These are phyloP conservation scores for Cylindrotheca fusiformis DNA, from an alignment of 108 stramenopile genomes.

Conservation along the genomic window DNA sequence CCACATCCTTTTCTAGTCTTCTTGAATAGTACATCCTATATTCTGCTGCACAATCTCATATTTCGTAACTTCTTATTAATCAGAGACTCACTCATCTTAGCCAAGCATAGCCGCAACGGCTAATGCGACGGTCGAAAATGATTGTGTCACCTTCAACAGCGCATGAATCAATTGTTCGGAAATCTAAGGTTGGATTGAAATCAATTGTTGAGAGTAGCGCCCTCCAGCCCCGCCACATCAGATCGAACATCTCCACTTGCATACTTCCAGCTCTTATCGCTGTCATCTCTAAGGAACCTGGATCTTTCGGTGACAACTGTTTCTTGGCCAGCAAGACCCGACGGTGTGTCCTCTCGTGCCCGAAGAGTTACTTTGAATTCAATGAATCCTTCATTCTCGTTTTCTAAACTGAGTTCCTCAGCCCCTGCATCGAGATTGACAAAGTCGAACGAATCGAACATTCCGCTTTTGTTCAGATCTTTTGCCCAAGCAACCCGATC, in stretches of 20 bases:
- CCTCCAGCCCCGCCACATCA: conserved; percentile 53
- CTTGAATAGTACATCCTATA: too few relatives aligned
- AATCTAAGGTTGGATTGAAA: too few relatives aligned
- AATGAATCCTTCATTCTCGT: conserved; percentile 53
- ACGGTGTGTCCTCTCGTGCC: conserved; percentile 16
- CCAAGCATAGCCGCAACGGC: too few relatives aligned
- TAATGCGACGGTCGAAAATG: too few relatives aligned
- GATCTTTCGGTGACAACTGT: conserved; percentile 59
- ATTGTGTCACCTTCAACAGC: too few relatives aligned
- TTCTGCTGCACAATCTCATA: too few relatives aligned
- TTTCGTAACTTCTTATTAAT: too few relatives aligned
- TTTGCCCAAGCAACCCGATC: conserved; percentile 74
- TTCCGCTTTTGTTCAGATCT: conserved; percentile 62
- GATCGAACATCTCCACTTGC: conserved; percentile 67
- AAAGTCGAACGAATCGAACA: conserved; percentile 84
- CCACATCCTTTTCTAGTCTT: too few relatives aligned
- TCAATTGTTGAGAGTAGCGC: conserved; percentile 34
- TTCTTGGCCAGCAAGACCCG: conserved; percentile 40
- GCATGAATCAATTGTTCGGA: too few relatives aligned
- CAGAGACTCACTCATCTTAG: too few relatives aligned
- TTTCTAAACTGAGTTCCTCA: conserved; percentile 2
- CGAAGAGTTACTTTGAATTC: conserved; percentile 52
- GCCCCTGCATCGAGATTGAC: conserved; percentile 38
- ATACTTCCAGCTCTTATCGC: conserved; percentile 54
- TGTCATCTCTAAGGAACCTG: conserved; percentile 39